phyloP scores from a whole-genome alignment of 2,329 filamentous ascomycete species.

The Verticillium isaacii region DNA sequence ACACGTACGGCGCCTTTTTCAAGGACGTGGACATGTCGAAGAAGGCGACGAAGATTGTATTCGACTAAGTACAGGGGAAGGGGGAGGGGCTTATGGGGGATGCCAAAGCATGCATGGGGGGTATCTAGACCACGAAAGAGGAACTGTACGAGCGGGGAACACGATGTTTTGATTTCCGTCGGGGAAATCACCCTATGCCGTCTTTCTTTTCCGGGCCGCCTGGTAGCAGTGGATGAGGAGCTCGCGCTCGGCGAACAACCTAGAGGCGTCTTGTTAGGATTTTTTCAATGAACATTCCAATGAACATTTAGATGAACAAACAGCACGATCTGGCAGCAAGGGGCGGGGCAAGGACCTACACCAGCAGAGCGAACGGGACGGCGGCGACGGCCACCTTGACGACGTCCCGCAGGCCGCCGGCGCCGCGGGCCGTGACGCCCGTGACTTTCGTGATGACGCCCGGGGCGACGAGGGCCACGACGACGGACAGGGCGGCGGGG shows the following conservation, averaged over 20 bases:
- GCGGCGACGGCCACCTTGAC: constrained; percentile 45
- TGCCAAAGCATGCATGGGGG: background rate
- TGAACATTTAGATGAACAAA: background rate
- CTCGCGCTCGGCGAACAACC: constrained; percentile 47
- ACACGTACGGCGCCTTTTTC: constrained; percentile 92
- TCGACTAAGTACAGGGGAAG: constrained; percentile 50
- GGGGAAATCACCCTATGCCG: background rate
- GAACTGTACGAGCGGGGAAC: background rate
- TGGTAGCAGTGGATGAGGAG: constrained; percentile 38
- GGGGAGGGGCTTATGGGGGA: background rate
- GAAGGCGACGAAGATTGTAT: constrained; percentile 87
- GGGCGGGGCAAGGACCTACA: constrained; percentile 38
- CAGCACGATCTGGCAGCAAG: no score
- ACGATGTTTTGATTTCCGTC: background rate
- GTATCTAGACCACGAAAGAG: background rate
- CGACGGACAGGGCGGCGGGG: constrained; percentile 37
- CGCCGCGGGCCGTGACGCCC: constrained; percentile 2
- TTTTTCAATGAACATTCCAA: constrained; percentile 6
- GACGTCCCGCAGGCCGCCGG: constrained; percentile 27
- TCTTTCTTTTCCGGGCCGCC: background rate
- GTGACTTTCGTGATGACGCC: constrained; percentile 28
- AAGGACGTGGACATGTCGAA: constrained; percentile 83
- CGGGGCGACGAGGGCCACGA: constrained; percentile 38
- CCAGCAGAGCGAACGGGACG: constrained; percentile 44
- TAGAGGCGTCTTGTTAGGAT: constrained; percentile 20